Evolutionary conservation across 225 moss, liverwort and hornwort species (phyloP), one percentile per base, ranked within the genome.

Genomic region (Marchantia polymorpha): DNA sequence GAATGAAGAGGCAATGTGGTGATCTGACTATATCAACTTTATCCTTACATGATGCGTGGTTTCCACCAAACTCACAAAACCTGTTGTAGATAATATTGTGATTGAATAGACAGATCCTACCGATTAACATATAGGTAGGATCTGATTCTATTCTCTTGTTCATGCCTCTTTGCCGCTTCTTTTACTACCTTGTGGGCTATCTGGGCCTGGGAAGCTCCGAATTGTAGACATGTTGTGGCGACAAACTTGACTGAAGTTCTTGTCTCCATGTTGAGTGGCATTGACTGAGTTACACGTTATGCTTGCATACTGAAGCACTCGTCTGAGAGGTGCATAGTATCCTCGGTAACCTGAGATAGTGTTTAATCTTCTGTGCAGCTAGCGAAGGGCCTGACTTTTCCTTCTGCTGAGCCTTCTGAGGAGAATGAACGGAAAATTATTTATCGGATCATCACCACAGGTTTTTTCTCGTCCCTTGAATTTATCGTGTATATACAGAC

Each of bases 381-480:
- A 87, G 94, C 93, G 74, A 91, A 97, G 82, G 94, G 94, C 75
- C 76, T 97, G 80, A 89, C 83, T 85, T 99, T 93, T 73, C 81
- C 91, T 77, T 90, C 90, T 69, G 95, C 39, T 39, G 39, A 39
- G 39, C 39, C 39, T n/a, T n/a, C n/a, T n/a, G n/a, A n/a, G 39
- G 39, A 39, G 39, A 39, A 39, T 39, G 39, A 92, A 48, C 90
- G 92, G 76, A n/a, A 90, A 88, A 75, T 82, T 99, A 25, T 87
- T 88, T 75, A 95, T 99, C 80, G 93, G 97, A 73, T 91, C 97
- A 75, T 93, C 97, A 72, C 95, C 95, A 4, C 94, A 94, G 91
- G 96, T 91, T 56, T 6, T 56, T 13, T 19, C 56, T 12, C 56
- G 56, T 56, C 56, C 2, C 4, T 12, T 8, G 9, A 56, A 56